Base-by-base conservation (phyloP, 2,329 filamentous ascomycete species). In the Microcyclospora pomicola region DNA sequence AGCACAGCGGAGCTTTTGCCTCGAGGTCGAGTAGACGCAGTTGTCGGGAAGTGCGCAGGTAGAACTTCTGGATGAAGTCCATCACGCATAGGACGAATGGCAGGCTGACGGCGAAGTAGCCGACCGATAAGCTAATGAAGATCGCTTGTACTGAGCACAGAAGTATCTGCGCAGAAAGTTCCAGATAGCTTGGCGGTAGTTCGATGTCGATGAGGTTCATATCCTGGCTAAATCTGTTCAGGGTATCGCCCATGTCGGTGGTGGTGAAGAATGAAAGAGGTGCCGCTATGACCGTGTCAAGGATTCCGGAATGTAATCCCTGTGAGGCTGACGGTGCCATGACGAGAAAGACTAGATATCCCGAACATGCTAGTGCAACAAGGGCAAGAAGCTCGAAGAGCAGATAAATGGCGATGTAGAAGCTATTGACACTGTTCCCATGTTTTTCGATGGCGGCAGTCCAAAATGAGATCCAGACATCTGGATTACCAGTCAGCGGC, bases 11-110 rank as follows among this genome's bases (percentile, higher is more conserved):
- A 1, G 62, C 61, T 41, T 67, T 66, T 27, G 61, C 56, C 48
- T 73, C 71, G 0, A 73, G 57, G 49, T 74, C 71, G 11, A 74
- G 58, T 13, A 71, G 59, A 28, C 72, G 64, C 2, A 71, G 47
- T 42, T 68, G 66, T 1, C 66, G 59, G 5, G 64, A 66, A 6
- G 66, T 69, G 10, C 57, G 59, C 5, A 70, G 59, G 45, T 70
- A 69, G 44, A 62, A 60, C 28, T 51, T 56, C 37, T 69, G 65
- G 6, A 70, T 57, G 28, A 56, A 37, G 42, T 58, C 67, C 9
- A 68, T 31, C 12, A 31, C 30, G 14, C 12, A n/a, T 6, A 31
- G 12, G 12, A 31, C 30, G 12, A 15, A n/a, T 9, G 30, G 30
- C 12, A 31, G 14, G 12, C 12, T 31, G 30, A 15, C 30, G 14